These are phyloP conservation scores for Botrytis sinoallii DNA, from an alignment of 2,329 filamentous ascomycete genomes.

Conservation along the genomic window DNA sequence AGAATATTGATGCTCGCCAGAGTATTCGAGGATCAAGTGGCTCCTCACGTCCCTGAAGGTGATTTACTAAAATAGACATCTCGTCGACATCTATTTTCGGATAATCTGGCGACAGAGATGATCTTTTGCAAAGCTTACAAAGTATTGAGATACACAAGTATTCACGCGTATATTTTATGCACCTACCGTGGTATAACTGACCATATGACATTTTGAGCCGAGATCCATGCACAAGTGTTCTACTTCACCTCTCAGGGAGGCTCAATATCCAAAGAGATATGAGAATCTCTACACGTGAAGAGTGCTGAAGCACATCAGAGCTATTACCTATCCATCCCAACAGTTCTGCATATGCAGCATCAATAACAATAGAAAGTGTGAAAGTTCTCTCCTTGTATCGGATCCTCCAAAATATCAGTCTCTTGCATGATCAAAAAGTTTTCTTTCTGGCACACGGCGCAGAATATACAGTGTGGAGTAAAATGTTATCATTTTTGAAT, in stretches of 20 bases:
- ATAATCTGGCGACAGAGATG: not conserved
- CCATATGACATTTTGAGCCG: not conserved
- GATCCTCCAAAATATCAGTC: not conserved
- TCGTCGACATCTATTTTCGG: not conserved
- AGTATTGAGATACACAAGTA: not conserved
- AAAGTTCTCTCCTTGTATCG: constrained; percentile 9
- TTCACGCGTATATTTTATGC: not conserved
- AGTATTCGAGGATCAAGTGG: not conserved
- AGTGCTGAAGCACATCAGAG: not conserved
- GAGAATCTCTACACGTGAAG: not conserved
- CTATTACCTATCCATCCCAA: not conserved
- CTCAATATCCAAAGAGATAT: not conserved
- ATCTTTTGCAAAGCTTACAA: not conserved
- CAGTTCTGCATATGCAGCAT: not conserved
- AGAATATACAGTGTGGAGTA: not conserved
- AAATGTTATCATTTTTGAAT: constrained; percentile 21
- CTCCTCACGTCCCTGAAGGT: not conserved
- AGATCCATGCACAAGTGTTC: not conserved
- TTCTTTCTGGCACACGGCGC: not conserved
- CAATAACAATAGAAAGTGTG: not conserved
- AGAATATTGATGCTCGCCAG: not conserved
- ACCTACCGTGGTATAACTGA: not conserved
- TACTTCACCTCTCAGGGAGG: not conserved
- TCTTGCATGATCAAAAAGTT: constrained; percentile 6
- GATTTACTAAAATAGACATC: not conserved